Conservation (phyloP, 108 stramenopile species). For the Cyclotella baltica region DNA sequence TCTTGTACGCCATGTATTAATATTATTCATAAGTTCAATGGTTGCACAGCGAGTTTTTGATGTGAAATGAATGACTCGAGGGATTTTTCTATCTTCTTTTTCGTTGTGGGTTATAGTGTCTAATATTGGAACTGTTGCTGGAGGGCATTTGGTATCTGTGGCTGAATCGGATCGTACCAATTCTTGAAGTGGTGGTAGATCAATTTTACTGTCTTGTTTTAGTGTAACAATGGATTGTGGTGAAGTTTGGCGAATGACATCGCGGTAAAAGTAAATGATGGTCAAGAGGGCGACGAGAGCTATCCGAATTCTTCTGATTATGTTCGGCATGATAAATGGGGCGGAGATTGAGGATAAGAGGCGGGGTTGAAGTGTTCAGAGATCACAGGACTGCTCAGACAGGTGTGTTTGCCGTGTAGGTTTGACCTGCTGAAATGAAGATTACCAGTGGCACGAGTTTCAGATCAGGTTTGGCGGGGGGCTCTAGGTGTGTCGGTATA, state of each 20-base stretch:
- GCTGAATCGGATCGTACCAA: neutral
- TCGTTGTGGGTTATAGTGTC: neutral
- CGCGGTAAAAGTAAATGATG: neutral
- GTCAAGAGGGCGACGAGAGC: neutral
- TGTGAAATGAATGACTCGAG: neutral
- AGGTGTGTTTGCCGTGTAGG: too few relatives aligned
- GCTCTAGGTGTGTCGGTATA: too few relatives aligned
- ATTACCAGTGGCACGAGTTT: too few relatives aligned
- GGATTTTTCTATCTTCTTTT: neutral
- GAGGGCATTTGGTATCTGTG: neutral
- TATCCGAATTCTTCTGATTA: neutral
- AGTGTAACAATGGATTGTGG: neutral
- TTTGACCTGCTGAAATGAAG: too few relatives aligned
- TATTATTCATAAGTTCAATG: neutral
- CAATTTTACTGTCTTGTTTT: neutral
- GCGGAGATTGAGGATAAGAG: neutral
- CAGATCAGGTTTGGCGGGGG: too few relatives aligned
- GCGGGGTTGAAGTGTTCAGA: too few relatives aligned
- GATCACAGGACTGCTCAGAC: too few relatives aligned
- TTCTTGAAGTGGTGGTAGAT: neutral
- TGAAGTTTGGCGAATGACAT: neutral
- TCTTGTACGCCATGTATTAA: neutral
- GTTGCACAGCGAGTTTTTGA: neutral
- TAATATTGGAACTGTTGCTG: neutral
- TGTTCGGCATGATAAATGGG: neutral